Base-by-base conservation (phyloP, 129 eudicot species). In the Escallonia herrerae region DNA sequence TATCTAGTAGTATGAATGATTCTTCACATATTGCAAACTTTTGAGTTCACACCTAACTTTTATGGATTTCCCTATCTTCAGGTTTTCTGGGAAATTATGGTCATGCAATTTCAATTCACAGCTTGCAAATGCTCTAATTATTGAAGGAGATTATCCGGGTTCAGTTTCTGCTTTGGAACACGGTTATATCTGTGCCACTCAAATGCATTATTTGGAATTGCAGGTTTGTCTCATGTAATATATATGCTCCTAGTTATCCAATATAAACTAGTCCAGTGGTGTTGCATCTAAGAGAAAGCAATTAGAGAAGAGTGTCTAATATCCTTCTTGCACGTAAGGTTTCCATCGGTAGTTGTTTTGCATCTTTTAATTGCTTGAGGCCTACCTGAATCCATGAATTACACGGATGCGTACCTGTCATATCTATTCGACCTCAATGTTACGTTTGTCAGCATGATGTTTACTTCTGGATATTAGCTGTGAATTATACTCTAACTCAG, bases 21-120 rank as follows among this genome's bases (percentile, higher is more conserved):
- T 5, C 49, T 45, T 45, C 49, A 45, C 5, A 22, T 38, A 3
- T 43, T 74, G 43, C 48, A 45, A 22, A 40, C 37, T 8, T 47
- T 8, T 52, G 44, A 39, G 13, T 65, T 50, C 70, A 15, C 41
- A 56, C 69, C 53, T 63, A 43, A 56, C 69, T 42, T 44, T 64
- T 62, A 15, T 69, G 66, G 58, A 40, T 64, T 62, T 33, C 33
- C 54, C 60, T 76, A 42, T 49, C 80, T 73, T 77, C 81, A 91
- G 98, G 89, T 87, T 93, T 88, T 65, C 88, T 62, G 97, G 87
- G 69, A 86, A 81, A 63, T 79, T 94, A 73, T 94, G 99, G 99
- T 84, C 81, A 59, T 94, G 99, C 84, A 94, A 94, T 80, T 94
- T 94, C 84, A 86, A 79, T 77, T 94, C 96, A 64, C 99, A 94